Evolutionary conservation across 2,329 filamentous ascomycete species (phyloP), one percentile per base, ranked within the genome.

Genomic region (Fusarium udum): DNA sequence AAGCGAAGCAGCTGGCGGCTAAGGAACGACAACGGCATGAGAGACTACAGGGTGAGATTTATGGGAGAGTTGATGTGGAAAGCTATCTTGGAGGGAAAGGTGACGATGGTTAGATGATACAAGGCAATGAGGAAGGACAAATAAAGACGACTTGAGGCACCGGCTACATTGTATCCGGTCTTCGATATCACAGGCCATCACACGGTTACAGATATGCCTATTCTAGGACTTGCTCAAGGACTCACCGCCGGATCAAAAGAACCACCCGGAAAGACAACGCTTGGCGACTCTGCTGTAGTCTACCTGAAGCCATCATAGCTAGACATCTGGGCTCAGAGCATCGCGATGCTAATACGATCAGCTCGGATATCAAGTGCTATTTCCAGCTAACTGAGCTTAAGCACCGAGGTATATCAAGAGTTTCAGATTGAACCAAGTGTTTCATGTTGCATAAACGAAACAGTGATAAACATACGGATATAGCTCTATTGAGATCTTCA

Each of bases 41-140:
- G 67, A 90, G 83, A 77, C 80, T 97, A 67, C 87, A 91, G 72
- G 86, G 90, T 75, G 87, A 93, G 83, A 92, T 97, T 71, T 95
- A 93, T 81, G 87, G 89, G 26, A 91, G 89, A 73, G 88, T 92
- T n/a, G 92, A 95, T 73, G 84, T 97, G 61, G 90, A 95, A 77
- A 90, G 87, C 78, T 96, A 97, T 79, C 82, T 97, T 24, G 88
- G 91, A 52, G 81, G 82, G 6, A 72, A 79, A 64, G 78, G 80
- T 43, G 71, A 61, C 10, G 77, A 78, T 16, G 75, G 71, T 66
- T 75, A n/a, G 60, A 76, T 4, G 20, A 45, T 18, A 4, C 12
- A 34, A 40, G 14, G 10, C 36, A 37, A 49, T 7, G 43, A n/a
- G 53, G 5, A 40, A 46, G 40, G 31, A 57, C 11, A 22, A n/a